Base-by-base conservation (phyloP, 768 basidiomycete genomes). In the Sistotremastrum niveocremeum region DNA sequence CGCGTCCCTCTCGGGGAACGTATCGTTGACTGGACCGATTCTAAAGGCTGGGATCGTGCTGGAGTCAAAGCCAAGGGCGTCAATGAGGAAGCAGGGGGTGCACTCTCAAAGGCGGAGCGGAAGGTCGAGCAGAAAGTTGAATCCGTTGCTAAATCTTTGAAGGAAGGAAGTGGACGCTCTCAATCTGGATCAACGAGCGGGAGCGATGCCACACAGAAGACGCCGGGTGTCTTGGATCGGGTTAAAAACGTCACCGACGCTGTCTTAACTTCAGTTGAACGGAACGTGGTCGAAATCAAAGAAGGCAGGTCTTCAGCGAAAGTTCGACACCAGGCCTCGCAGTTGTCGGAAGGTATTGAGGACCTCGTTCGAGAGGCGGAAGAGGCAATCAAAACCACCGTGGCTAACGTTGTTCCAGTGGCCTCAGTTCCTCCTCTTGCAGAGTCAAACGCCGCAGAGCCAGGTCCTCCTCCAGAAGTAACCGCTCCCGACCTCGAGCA, bases 21-120 rank as follows among this genome's bases (percentile, higher is more conserved):
- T 11, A 69, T 93, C 62, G 69, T 93, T 37, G 82, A 91, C 48
- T 89, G 78, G 56, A 84, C 83, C 7, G 88, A 95, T 56, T 69
- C 73, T 31, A 68, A 78, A 47, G 72, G 77, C 9, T 91, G 87
- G 85, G 84, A 91, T 54, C 34, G 59, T 57, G n/a, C 57, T 65
- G 44, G 32, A 39, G 50, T 20, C 54, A 31, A 45, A 46, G 42
- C 45, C 41, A 39, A 34, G 51, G 28, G 53, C 56, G 30, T 51
- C 60, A 44, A 58, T 61, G 46, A 53, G 54, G 6, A 57, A 64
- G 51, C 62, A 61, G 10, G 60, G 60, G 37, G 58, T 61, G 37
- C 66, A 70, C 20, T 33, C 11, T 31, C 62, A 53, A 49, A 56
- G 29, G 51, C 54, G 2, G 52, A 57, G 8, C 60, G 63, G 42